Evolutionary conservation across 805 yeast genomes (phyloP), one percentile per base, ranked within the genome.

Genomic region (Grigorovia yakushimaensis): DNA sequence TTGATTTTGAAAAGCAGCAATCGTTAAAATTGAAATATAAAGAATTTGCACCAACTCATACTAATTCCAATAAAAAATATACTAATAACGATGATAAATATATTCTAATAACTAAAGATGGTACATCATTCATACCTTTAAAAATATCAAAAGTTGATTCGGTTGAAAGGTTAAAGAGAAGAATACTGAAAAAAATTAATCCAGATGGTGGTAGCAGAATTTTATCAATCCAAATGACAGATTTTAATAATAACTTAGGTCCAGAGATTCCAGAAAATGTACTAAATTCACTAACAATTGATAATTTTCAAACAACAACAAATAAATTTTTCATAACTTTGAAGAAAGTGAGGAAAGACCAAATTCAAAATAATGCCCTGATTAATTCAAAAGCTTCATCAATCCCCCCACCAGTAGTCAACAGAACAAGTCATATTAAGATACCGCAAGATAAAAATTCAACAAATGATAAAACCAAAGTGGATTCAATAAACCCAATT

Each of bases 91-190:
- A 49, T n/a, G 53, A 67, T 38, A 57, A 56, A 11, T 70, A 65
- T 51, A 65, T 86, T 3, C 64, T 88, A 44, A 76, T 77, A 0
- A 82, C 95, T 0, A 63, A 65, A n/a, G 89, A 89, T 59, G 81
- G 82, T 53, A 55, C 54, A 15, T 65, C 62, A 13, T 89, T 77
- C 59, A 64, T 66, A 9, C 75, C 85, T 0, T 61, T 85, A 2
- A 67, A 75, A 39, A 59, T 72, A 15, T 65, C 65, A 5, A 45
- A 53, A 19, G 51, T 64, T 20, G 51, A 54, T 1, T 56, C 64
- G 11, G 55, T 68, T 1, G 64, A 58, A 0, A 67, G 64, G 1
- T 66, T 77, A 27, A 80, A 76, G 51, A 60, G 58, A 2, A 55
- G 58, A 10, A 51, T 81, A 17, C 59, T 72, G 0, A 59, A 66